Evolutionary conservation across 371 early-diverging fungal species (phyloP), one percentile per base, ranked within the genome.

Genomic region (Rhizopus sp.): DNA sequence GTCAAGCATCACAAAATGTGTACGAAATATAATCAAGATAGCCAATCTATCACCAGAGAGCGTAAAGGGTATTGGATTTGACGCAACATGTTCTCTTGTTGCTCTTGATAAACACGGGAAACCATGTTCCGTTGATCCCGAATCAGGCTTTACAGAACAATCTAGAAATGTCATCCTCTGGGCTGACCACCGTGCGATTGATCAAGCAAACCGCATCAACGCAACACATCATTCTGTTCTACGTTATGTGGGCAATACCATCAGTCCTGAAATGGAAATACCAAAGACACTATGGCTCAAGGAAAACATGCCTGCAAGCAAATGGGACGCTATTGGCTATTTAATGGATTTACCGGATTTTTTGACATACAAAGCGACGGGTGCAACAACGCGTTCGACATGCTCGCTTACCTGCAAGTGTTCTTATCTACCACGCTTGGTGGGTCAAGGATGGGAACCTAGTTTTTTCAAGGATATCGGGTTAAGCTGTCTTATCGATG

Each of bases 301-400:
- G 40, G 78, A 85, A 37, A 75, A 86, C 66, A 63, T 82, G 65
- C 77, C 82, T 1, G 17, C 31, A 9, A 68, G 68, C 16, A 68
- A 78, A 48, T 89, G 83, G 80, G 49, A 64, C 17, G 34, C 50
- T 0, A 80, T 84, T 44, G 80, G 80, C 3, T 80, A 86, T 23
- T 66, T 86, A 39, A 86, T 91, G 69, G 90, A 90, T 64, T 66
- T 91, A 17, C 90, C 89, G 10, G 92, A 91, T 56, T 90, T 79
- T 60, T 64, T 91, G 60, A 84, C 89, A 2, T 86, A 66, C 60
- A 75, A 70, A 23, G 89, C 90, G 0, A 87, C 90, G 0, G 87
- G 86, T 0, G 67, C 63, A 3, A 54, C 62, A 5, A 66, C 67
- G 4, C 79, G 90, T 1, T 82, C 83, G 10, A 66, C 78, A 0